A percentile compares a stretch with the other conserved stretches of the same genome.
phyloP scores from a whole-genome alignment of 768 basidiomycete species.

The Leccinum subtestaceum region DNA sequence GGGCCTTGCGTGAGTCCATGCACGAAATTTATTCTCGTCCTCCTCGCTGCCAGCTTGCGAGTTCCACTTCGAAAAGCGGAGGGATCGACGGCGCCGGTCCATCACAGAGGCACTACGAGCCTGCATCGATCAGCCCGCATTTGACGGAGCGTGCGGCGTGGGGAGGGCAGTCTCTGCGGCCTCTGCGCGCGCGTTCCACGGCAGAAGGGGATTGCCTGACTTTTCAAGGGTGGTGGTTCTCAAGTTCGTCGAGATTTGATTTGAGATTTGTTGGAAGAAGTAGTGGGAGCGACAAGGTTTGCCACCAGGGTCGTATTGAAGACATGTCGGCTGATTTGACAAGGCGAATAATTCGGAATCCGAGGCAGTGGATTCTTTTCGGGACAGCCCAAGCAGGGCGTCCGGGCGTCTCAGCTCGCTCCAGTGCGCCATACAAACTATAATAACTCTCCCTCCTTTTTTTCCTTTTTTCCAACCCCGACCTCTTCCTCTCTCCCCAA shows the following conservation, averaged over 20 bases:
- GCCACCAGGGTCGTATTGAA: constrained; percentile 35
- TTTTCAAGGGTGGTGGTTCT: constrained; percentile 16
- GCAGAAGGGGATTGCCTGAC: constrained; percentile 20
- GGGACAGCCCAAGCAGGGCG: constrained; percentile 15
- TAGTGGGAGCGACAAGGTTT: constrained; percentile 28
- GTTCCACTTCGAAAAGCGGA: background rate
- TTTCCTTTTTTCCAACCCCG: constrained; percentile 47
- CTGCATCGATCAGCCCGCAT: background rate
- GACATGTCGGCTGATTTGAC: constrained; percentile 36
- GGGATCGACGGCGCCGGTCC: background rate
- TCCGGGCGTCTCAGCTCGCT: constrained; percentile 27
- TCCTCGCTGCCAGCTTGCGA: background rate
- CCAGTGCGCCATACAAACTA: constrained; percentile 25
- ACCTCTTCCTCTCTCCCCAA: constrained; percentile 40
- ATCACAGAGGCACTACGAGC: background rate
- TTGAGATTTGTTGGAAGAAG: constrained; percentile 27
- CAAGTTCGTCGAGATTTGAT: constrained; percentile 32
- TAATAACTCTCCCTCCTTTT: constrained; percentile 33
- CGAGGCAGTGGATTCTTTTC: constrained; percentile 32
- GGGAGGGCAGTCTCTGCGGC: background rate
- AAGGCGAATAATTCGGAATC: constrained; percentile 53
- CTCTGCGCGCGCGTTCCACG: constrained; percentile 3
- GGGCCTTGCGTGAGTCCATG: constrained; percentile 8
- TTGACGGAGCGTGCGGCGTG: constrained; percentile 4
- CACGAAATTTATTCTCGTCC: background rate